phyloP scores from a whole-genome alignment of 805 yeast genomes.

The Candida orba region DNA sequence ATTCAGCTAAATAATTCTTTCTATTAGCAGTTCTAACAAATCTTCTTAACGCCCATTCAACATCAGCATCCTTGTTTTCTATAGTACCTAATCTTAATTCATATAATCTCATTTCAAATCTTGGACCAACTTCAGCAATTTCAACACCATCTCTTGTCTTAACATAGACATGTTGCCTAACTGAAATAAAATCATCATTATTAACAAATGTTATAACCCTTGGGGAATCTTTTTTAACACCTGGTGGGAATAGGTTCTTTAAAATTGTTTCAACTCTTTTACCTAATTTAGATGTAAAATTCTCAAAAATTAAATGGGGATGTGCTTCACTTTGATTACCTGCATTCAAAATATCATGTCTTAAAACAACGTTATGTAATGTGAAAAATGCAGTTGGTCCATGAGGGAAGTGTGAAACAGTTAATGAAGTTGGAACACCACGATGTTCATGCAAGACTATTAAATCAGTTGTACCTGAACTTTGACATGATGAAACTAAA shows the following conservation, averaged over 20 bases:
- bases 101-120: constrained; percentile 92
- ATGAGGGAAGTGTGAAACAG: constrained; percentile 92
- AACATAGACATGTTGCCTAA: constrained; percentile 92
- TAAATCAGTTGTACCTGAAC: constrained; percentile 77
- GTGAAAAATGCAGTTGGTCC: constrained; percentile 97
- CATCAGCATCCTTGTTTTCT: constrained; percentile 93
- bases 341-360: constrained; percentile 82
- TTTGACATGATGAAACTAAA: constrained; percentile 74
- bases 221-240: constrained; percentile 84
- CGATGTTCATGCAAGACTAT: constrained; percentile 90
- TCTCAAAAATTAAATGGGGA: constrained; percentile 92
- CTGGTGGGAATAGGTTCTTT: constrained; percentile 92
- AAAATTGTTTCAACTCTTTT: constrained; percentile 71
- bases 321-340: constrained; percentile 89
- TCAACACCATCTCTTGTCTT: constrained; percentile 85
- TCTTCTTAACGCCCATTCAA: constrained; percentile 94
- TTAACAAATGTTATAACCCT: constrained; percentile 92
- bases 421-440: constrained; percentile 94
- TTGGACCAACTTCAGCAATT: constrained; percentile 95
- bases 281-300: constrained; percentile 76
- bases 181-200: constrained; percentile 85
- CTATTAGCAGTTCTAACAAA: constrained; percentile 93
- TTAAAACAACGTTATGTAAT: constrained; percentile 84
- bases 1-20: constrained; percentile 64
- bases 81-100: constrained; percentile 85